These are phyloP conservation scores for Phytophthora megakarya DNA, from an alignment of 352 stramenopile genomes.

Conservation along the genomic window DNA sequence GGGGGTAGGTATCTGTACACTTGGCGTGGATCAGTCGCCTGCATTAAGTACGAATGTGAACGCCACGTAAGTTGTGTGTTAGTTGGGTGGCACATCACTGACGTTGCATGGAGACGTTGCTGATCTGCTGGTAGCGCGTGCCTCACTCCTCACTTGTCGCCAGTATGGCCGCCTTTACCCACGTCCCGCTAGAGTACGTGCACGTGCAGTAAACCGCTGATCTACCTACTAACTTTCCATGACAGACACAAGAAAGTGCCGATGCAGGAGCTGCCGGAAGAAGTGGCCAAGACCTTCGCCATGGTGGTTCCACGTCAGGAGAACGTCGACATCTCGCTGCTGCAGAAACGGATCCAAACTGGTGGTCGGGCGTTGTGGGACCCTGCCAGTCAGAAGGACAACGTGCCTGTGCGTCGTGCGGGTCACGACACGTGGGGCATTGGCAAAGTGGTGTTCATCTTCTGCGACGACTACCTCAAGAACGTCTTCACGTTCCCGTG, in stretches of 20 bases:
- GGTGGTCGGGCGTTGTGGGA: conserved; percentile 66
- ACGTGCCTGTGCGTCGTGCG: conserved; percentile 92
- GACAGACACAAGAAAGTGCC: conserved; percentile 77
- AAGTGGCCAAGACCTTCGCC: conserved; percentile 40
- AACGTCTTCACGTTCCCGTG: conserved; percentile 96
- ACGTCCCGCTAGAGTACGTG: conserved; percentile 44
- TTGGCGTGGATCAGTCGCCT: not conserved
- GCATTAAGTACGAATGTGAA: not conserved
- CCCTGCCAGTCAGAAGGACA: conserved; percentile 71
- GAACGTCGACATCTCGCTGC: conserved; percentile 62
- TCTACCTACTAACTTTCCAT: not conserved
- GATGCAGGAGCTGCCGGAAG: conserved; percentile 54
- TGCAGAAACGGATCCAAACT: conserved; percentile 64
- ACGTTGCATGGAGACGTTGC: conserved; percentile 28
- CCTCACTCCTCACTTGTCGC: conserved; percentile 2
- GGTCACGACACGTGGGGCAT: conserved; percentile 98
- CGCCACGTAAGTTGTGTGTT: not conserved
- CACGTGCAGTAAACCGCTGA: not conserved
- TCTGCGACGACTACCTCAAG: conserved; percentile 98
- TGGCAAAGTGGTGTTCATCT: conserved; percentile 97
- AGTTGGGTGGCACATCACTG: conserved; percentile 16
- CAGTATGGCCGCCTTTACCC: conserved; percentile 37
- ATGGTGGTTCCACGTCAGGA: conserved; percentile 67
- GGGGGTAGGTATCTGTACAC: not conserved
- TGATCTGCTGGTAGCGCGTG: conserved; percentile 24